These are phyloP conservation scores for Pseudozyma thailandica DNA, from an alignment of 1,284 basidiomycete species.

Conservation along the genomic window DNA sequence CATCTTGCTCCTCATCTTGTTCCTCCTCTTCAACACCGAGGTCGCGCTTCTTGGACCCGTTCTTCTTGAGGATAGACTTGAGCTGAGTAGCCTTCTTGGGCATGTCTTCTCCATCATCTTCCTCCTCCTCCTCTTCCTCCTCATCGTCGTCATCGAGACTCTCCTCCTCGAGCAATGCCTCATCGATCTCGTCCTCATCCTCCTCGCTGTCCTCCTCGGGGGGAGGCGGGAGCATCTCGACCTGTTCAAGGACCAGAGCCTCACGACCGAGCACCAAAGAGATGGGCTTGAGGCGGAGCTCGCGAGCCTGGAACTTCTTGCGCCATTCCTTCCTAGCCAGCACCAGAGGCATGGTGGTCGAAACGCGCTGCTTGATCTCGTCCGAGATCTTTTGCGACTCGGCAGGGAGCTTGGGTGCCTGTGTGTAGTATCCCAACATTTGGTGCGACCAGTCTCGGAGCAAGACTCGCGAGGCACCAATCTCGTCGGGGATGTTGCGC, in stretches of 20 bases:
- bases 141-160: conserved; percentile 37
- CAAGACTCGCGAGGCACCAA: conserved; percentile 57
- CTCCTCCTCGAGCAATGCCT: conserved; percentile 39
- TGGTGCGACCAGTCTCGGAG: conserved; percentile 65
- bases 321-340: conserved; percentile 52
- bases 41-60: conserved; percentile 27
- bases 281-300: conserved; percentile 54
- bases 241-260: conserved; percentile 37
- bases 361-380: conserved; percentile 33
- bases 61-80: conserved; percentile 55
- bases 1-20: conserved; percentile 12
- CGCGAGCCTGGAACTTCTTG: conserved; percentile 49
- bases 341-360: conserved; percentile 25
- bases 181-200: conserved; percentile 51
- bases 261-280: conserved; percentile 43
- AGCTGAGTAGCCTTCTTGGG: conserved; percentile 21
- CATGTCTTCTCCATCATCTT: conserved; percentile 27
- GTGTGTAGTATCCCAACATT: conserved; percentile 60
- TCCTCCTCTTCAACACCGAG: conserved; percentile 16
- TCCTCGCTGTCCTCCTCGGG: conserved; percentile 57
- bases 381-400: conserved; percentile 29
- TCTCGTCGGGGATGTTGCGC: conserved; percentile 56
- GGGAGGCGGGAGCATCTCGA: conserved; percentile 46
- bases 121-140: conserved; percentile 38
- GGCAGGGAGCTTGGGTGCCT: conserved; percentile 49